A percentile compares a stretch with the other conserved stretches of the same genome.
phyloP scores from a whole-genome alignment of 1,139 yeast genomes.

The Yamadazyma siamensis region DNA sequence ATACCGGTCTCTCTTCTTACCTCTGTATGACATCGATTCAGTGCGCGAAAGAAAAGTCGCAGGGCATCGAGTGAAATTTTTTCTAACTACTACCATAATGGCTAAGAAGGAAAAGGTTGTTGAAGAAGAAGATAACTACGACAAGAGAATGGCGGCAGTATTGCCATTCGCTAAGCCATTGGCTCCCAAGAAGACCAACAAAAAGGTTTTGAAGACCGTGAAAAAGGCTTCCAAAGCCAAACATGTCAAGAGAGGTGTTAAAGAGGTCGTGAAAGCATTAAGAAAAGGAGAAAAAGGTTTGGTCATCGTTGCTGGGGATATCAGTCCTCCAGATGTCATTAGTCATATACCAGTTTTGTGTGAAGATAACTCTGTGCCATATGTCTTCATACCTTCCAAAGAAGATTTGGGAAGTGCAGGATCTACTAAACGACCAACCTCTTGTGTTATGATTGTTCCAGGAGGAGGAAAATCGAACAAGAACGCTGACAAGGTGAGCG shows the following conservation, averaged over 20 bases:
- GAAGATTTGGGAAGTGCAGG: constrained; percentile 99
- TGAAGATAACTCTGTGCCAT: constrained; percentile 91
- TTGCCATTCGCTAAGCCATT: constrained; percentile 92
- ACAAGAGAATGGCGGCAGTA: constrained; percentile 82
- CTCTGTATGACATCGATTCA: not conserved
- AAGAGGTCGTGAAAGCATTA: constrained; percentile 96
- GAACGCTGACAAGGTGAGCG: constrained; percentile 76
- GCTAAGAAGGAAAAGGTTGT: constrained; percentile 37
- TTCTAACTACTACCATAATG: constrained; percentile 26
- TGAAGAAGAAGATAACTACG: constrained; percentile 80
- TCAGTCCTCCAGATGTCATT: constrained; percentile 94
- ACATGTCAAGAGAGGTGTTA: constrained; percentile 98
- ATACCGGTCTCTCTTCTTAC: not conserved
- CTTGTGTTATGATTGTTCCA: constrained; percentile 96
- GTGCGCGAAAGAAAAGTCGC: not conserved
- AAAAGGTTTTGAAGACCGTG: constrained; percentile 90
- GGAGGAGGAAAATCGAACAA: constrained; percentile 88
- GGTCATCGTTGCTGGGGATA: constrained; percentile 95
- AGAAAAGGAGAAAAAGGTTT: constrained; percentile 98
- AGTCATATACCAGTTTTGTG: constrained; percentile 97
- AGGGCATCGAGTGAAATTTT: constrained; percentile 5
- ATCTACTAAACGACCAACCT: constrained; percentile 98
- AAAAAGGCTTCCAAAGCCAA: constrained; percentile 97
- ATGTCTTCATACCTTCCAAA: constrained; percentile 89
- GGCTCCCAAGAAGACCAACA: constrained; percentile 94